A percentile compares a stretch with the other conserved stretches of the same genome.
Evolutionary conservation across 257 asterid genomes (phyloP).

Genomic region (Gardenia jasminoides): DNA sequence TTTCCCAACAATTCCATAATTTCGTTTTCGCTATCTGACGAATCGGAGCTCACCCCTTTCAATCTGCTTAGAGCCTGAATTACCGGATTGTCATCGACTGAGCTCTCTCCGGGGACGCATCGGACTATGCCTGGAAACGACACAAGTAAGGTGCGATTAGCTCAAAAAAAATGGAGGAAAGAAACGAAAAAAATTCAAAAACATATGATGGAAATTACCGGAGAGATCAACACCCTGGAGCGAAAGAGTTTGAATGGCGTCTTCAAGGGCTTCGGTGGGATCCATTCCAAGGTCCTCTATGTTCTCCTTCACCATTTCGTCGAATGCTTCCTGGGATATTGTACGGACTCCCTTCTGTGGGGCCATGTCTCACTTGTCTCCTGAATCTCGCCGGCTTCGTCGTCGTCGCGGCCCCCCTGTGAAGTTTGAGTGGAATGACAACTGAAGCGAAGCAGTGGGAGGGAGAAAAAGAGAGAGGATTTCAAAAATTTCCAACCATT

Average conservation of each 20-base stretch:
- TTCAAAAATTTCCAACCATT: not conserved
- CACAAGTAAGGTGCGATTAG: slow-evolving; percentile 1
- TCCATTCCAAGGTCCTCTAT: slow-evolving; percentile 91
- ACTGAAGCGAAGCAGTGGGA: slow-evolving; percentile 1
- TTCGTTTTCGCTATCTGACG: slow-evolving; percentile 29
- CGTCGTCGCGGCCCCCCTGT: not conserved
- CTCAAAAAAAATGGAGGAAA: not conserved
- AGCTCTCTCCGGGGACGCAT: slow-evolving; percentile 70
- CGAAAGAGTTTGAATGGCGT: slow-evolving; percentile 81
- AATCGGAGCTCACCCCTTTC: slow-evolving; percentile 25
- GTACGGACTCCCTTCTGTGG: slow-evolving; percentile 58
- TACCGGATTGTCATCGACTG: slow-evolving; percentile 52
- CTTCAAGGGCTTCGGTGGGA: slow-evolving; percentile 82
- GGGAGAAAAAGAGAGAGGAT: not conserved
- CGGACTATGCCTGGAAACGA: slow-evolving; percentile 62
- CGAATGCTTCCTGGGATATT: slow-evolving; percentile 84
- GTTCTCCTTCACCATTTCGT: slow-evolving; percentile 90
- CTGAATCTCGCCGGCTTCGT: slow-evolving; percentile 25
- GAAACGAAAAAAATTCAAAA: not conserved
- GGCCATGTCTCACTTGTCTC: slow-evolving; percentile 41
- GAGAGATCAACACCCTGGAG: slow-evolving; percentile 95
- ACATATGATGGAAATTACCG: slow-evolving; percentile 26
- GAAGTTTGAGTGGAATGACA: not conserved
- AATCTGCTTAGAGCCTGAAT: slow-evolving; percentile 61
- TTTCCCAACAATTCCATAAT: slow-evolving; percentile 44